Percentiles rank a stretch among this genome's conserved stretches.
phyloP scores from a whole-genome alignment of 441 rosid species.

The Eutrema salsugineum region DNA sequence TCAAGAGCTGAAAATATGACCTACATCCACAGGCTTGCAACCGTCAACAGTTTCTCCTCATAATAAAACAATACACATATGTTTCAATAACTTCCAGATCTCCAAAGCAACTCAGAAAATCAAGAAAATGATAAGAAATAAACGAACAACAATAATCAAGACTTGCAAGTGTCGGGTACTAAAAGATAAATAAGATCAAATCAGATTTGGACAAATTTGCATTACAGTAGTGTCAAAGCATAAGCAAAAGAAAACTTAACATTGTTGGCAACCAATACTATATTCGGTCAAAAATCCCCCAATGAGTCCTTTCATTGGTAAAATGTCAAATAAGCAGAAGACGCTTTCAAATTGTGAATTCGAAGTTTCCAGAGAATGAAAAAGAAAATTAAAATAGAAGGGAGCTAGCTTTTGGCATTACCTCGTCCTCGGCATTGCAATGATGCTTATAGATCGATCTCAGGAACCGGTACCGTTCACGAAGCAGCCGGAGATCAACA shows the following conservation, averaged over 20 bases:
- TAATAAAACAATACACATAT: background rate
- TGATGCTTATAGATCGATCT: slow-evolving; percentile 67
- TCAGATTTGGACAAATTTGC: background rate
- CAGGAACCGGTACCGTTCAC: slow-evolving; percentile 52
- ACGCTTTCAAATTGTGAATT: background rate
- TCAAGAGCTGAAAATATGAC: slow-evolving; percentile 99
- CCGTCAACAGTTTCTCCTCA: slow-evolving; percentile 11
- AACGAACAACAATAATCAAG: background rate
- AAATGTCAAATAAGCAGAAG: slow-evolving; percentile 1
- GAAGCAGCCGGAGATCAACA: slow-evolving; percentile 42
- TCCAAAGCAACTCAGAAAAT: slow-evolving; percentile 8
- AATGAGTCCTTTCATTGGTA: slow-evolving; percentile 1
- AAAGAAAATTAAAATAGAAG: background rate
- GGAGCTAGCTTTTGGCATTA: slow-evolving; percentile 26
- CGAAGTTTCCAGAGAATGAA: background rate
- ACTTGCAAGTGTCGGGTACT: background rate
- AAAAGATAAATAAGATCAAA: too few relatives aligned
- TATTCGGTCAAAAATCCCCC: background rate
- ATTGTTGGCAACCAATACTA: background rate
- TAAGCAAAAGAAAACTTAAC: background rate
- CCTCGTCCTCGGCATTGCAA: slow-evolving; percentile 81
- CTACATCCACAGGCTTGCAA: slow-evolving; percentile 38
- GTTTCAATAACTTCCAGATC: background rate
- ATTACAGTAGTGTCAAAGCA: background rate
- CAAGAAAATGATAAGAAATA: background rate